Evolutionary conservation across 352 stramenopile species (phyloP).

Genomic region (Phytophthora crassamura): DNA sequence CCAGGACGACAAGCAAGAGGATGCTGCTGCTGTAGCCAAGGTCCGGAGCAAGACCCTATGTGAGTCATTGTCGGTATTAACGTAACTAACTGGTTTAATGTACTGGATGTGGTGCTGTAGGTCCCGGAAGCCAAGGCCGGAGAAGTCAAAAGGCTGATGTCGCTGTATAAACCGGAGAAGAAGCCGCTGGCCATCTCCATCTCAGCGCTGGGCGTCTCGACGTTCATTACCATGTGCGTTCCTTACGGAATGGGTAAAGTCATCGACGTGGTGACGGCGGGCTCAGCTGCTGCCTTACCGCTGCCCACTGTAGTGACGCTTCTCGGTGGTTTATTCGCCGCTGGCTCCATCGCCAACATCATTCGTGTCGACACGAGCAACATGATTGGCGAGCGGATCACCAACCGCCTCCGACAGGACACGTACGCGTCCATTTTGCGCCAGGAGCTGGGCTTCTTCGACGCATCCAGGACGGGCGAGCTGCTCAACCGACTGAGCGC

Average conservation of each 20-base stretch:
- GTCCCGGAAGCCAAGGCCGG: constrained; percentile 17
- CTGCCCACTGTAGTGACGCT: constrained; percentile 61
- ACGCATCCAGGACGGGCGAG: constrained; percentile 89
- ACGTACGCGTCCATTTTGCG: constrained; percentile 82
- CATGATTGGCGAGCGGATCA: constrained; percentile 90
- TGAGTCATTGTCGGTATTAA: constrained; percentile 8
- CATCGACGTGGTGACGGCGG: constrained; percentile 74
- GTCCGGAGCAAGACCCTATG: not conserved
- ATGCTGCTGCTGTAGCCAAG: constrained; percentile 1
- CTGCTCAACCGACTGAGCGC: constrained; percentile 92
- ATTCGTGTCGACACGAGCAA: constrained; percentile 81
- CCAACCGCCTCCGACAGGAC: constrained; percentile 75
- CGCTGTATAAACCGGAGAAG: constrained; percentile 78
- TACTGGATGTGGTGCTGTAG: not conserved
- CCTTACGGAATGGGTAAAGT: constrained; percentile 86
- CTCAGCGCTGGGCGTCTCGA: constrained; percentile 68
- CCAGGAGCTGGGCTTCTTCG: constrained; percentile 94
- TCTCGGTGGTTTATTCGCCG: constrained; percentile 72
- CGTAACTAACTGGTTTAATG: constrained; percentile 6
- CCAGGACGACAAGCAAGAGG: constrained; percentile 20
- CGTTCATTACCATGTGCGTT: constrained; percentile 77
- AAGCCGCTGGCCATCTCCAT: constrained; percentile 69
- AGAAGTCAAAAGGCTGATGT: constrained; percentile 52
- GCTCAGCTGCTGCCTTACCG: constrained; percentile 43
- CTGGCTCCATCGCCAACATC: constrained; percentile 75